Evolutionary conservation across 1,284 basidiomycete genomes (phyloP).

Genomic region (Puccinia horiana): DNA sequence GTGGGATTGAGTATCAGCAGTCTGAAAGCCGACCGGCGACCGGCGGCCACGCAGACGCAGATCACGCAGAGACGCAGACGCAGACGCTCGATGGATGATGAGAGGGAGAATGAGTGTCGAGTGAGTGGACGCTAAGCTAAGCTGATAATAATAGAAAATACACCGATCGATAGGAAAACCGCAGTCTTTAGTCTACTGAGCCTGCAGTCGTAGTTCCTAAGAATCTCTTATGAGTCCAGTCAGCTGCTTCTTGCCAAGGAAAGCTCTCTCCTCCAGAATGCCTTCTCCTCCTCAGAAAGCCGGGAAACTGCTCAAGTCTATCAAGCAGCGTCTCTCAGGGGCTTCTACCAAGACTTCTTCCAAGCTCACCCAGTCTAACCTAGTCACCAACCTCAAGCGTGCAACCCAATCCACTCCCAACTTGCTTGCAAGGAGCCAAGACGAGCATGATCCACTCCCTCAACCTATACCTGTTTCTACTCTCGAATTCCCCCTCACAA

Average conservation of each 20-base stretch:
- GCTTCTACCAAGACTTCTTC: conserved; percentile 3
- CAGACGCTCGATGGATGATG: background rate
- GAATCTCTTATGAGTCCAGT: background rate
- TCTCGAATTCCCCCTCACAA: background rate
- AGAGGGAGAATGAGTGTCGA: background rate
- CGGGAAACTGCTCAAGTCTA: conserved; percentile 6
- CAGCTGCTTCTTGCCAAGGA: background rate
- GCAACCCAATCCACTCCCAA: conserved; percentile 17
- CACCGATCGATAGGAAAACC: background rate
- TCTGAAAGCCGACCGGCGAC: background rate
- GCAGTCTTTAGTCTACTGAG: background rate
- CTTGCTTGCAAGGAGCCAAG: background rate
- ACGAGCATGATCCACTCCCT: background rate
- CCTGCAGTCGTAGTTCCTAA: background rate
- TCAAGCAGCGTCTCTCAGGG: conserved; percentile 9
- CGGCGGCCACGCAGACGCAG: too few relatives aligned
- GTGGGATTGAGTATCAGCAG: background rate
- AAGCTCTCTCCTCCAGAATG: background rate
- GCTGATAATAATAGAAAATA: background rate
- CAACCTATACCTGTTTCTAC: background rate
- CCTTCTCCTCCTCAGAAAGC: conserved; percentile 10
- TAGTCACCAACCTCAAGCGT: conserved; percentile 2
- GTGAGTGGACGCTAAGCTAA: background rate
- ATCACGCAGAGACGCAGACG: too few relatives aligned
- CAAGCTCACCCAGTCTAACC: background rate